Conservation (phyloP, 2,329 filamentous ascomycete genomes). For the Amphichorda felina region DNA sequence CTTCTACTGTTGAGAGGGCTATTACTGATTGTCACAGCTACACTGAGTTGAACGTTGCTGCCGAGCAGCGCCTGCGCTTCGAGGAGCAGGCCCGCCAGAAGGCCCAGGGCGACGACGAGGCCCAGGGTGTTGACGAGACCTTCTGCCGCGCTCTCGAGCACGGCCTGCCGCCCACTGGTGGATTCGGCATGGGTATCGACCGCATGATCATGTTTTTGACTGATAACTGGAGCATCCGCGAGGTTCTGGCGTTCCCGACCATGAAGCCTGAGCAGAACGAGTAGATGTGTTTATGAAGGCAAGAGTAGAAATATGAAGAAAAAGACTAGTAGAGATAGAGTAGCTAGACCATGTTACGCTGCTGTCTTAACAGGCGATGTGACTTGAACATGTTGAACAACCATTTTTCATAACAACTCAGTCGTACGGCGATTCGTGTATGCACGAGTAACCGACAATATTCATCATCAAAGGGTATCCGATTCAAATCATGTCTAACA, state of each 20-base stretch:
- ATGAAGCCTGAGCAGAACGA: conserved; percentile 71
- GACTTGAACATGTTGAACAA: not conserved
- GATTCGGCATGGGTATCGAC: conserved; percentile 95
- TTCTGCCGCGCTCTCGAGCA: conserved; percentile 87
- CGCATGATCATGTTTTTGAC: conserved; percentile 92
- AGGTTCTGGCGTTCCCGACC: conserved; percentile 92
- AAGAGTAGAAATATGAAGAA: not conserved
- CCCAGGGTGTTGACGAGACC: conserved; percentile 89
- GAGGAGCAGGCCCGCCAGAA: conserved; percentile 96
- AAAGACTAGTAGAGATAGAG: not conserved
- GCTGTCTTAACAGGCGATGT: not conserved
- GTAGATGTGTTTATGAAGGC: not conserved
- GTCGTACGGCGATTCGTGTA: too few species aligned
- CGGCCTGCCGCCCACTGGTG: conserved; percentile 84
- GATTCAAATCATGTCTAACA: conserved; percentile 4
- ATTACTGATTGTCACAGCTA: conserved; percentile 32
- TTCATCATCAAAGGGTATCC: conserved; percentile 1
- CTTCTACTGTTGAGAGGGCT: not conserved
- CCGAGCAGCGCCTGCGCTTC: conserved; percentile 74
- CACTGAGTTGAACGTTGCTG: conserved; percentile 87
- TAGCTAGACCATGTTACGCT: not conserved
- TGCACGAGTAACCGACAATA: too few species aligned
- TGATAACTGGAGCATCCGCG: conserved; percentile 86
- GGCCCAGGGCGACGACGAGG: conserved; percentile 93
- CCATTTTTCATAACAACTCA: too few species aligned